Evolutionary conservation across 2,329 filamentous ascomycete species (phyloP).

Genomic region (Exophiala bonariae): DNA sequence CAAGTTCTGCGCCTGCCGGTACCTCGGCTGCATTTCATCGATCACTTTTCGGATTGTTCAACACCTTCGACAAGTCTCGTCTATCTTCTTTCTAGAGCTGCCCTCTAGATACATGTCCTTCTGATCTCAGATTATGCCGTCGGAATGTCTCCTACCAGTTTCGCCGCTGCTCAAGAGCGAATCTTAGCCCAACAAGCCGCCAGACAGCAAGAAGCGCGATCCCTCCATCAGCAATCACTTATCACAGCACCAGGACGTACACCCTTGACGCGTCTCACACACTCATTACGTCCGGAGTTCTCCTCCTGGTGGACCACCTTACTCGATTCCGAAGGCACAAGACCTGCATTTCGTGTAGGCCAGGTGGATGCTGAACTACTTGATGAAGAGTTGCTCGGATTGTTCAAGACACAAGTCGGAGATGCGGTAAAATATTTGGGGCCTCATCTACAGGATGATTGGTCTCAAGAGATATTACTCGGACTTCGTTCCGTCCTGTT

Average conservation of each 20-base stretch:
- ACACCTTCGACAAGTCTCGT: not conserved
- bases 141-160: slow-evolving; percentile 64
- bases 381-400: slow-evolving; percentile 85
- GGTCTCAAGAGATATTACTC: slow-evolving; percentile 80
- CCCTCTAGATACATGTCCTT: not conserved
- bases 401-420: slow-evolving; percentile 81
- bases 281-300: slow-evolving; percentile 55
- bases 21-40: too few species aligned
- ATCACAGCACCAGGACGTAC: slow-evolving; percentile 48
- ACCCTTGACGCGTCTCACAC: slow-evolving; percentile 59
- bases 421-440: slow-evolving; percentile 87
- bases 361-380: slow-evolving; percentile 95
- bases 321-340: slow-evolving; percentile 72
- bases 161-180: slow-evolving; percentile 85
- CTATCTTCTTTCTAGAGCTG: not conserved
- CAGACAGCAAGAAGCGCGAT: slow-evolving; percentile 65
- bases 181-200: slow-evolving; percentile 77
- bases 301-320: slow-evolving; percentile 67
- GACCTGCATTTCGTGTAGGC: slow-evolving; percentile 86
- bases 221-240: slow-evolving; percentile 33
- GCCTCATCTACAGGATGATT: slow-evolving; percentile 76
- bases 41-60: too few species aligned
- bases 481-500: slow-evolving; percentile 77
- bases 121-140: slow-evolving; percentile 5
- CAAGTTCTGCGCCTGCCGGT: too few species aligned